Conservation (phyloP, 2,329 filamentous ascomycete genomes). For the Pseudocercospora eumusae region DNA sequence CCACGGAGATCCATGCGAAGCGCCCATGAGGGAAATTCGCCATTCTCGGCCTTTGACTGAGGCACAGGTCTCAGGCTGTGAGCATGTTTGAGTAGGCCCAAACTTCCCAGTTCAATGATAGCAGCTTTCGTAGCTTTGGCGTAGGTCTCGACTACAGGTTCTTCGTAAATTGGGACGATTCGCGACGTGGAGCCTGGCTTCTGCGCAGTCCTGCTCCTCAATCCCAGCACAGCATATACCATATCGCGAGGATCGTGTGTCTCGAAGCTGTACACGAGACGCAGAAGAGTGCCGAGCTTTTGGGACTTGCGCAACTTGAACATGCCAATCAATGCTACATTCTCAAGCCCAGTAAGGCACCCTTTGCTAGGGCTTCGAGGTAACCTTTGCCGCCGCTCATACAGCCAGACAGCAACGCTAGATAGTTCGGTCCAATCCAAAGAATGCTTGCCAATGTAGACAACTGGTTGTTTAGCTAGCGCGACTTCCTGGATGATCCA, state of each 20-base stretch:
- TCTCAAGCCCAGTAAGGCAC: conserved; percentile 13
- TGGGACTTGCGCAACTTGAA: conserved; percentile 13
- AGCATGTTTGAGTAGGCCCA: conserved; percentile 17
- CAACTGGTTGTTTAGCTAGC: conserved; percentile 15
- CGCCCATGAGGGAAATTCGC: conserved; percentile 17
- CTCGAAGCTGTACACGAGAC: conserved; percentile 15
- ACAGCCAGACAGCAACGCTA: conserved; percentile 12
- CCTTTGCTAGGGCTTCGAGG: conserved; percentile 12
- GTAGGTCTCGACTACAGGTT: conserved; percentile 17
- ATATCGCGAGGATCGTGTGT: conserved; percentile 16
- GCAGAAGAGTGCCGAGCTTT: conserved; percentile 15
- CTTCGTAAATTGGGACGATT: conserved; percentile 18
- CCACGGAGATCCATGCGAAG: conserved; percentile 14
- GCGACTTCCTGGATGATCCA: conserved; percentile 23
- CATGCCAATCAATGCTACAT: conserved; percentile 13
- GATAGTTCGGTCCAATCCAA: conserved; percentile 15
- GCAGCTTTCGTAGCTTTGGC: conserved; percentile 21
- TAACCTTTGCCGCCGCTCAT: conserved; percentile 11
- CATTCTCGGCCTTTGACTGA: not conserved
- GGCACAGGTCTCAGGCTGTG: conserved; percentile 15
- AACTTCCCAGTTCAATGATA: conserved; percentile 9
- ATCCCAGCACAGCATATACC: conserved; percentile 17
- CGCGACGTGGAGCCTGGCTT: conserved; percentile 13
- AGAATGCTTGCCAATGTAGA: conserved; percentile 15
- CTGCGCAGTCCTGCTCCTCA: conserved; percentile 11